Conservation (phyloP, 2,329 filamentous ascomycete genomes). For the Bipolaris gigantea region DNA sequence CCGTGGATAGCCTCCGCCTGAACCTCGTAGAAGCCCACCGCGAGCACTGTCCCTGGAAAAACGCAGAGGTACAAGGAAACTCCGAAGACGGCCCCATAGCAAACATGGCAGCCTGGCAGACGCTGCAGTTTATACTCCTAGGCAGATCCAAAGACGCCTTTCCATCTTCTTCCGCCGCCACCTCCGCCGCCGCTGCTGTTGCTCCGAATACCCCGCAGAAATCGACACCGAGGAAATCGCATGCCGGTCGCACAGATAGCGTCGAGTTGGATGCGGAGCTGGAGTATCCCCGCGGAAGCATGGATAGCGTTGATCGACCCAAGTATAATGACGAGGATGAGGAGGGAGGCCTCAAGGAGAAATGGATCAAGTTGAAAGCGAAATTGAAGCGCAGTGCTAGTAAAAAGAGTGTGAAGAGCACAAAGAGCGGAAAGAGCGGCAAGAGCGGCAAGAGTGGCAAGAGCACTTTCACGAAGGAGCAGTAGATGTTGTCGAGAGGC, state of each 20-base stretch:
- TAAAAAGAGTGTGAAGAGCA: conserved; percentile 41
- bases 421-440: conserved; percentile 34
- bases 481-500: not conserved
- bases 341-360: conserved; percentile 29
- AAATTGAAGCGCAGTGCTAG: conserved; percentile 39
- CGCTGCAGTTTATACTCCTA: conserved; percentile 39
- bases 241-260: conserved; percentile 23
- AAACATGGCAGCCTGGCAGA: conserved; percentile 42
- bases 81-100: conserved; percentile 34
- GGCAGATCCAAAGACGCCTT: conserved; percentile 18
- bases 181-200: not conserved
- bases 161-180: not conserved
- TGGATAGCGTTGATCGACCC: conserved; percentile 22
- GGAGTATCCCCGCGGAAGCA: conserved; percentile 22
- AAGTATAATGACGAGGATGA: conserved; percentile 16
- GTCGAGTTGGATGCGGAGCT: conserved; percentile 31
- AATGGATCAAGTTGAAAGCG: conserved; percentile 43
- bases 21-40: conserved; percentile 45
- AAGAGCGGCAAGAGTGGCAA: conserved; percentile 10
- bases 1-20: conserved; percentile 36
- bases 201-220: not conserved
- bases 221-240: conserved; percentile 6
- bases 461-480: conserved; percentile 8
- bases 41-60: conserved; percentile 49
- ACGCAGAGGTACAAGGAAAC: conserved; percentile 38